phyloP scores from a whole-genome alignment of 1,139 yeast species.

The Suhomyces terraborum region DNA sequence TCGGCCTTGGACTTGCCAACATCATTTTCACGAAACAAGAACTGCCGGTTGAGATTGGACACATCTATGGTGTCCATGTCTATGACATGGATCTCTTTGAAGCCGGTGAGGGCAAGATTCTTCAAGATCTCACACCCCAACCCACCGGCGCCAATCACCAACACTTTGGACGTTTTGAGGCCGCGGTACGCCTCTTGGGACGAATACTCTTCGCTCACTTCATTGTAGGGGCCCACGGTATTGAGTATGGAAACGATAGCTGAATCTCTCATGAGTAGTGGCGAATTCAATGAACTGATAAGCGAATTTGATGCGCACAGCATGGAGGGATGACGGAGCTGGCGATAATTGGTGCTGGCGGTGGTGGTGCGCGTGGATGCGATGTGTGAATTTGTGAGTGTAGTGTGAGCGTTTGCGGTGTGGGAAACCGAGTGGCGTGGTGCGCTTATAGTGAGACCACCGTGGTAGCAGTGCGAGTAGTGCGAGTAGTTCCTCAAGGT shows the following conservation, averaged over 20 bases:
- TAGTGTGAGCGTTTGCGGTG: too few species aligned
- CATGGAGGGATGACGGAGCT: constrained; percentile 1
- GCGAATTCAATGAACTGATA: not conserved
- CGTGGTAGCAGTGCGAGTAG: too few species aligned
- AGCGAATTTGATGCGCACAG: not conserved
- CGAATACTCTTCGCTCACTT: constrained; percentile 40
- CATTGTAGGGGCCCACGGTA: constrained; percentile 45
- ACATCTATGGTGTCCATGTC: constrained; percentile 96
- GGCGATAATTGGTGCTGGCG: not conserved
- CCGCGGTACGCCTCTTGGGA: constrained; percentile 27
- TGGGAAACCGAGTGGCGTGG: too few species aligned
- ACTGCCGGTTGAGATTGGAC: constrained; percentile 88
- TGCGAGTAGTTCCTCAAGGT: too few species aligned
- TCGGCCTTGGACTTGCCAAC: constrained; percentile 81
- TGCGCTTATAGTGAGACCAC: too few species aligned
- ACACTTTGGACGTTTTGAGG: constrained; percentile 37
- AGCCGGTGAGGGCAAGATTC: constrained; percentile 77
- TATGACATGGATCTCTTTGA: constrained; percentile 72
- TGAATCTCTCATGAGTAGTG: constrained; percentile 7
- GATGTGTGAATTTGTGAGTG: too few species aligned
- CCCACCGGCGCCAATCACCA: constrained; percentile 91
- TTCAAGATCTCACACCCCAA: constrained; percentile 92
- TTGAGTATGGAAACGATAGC: constrained; percentile 30
- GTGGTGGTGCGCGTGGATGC: not conserved
- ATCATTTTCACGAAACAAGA: constrained; percentile 70